Evolutionary conservation across 208 protist genomes (phyloP).

Genomic region (Novymonas esmeraldas): DNA sequence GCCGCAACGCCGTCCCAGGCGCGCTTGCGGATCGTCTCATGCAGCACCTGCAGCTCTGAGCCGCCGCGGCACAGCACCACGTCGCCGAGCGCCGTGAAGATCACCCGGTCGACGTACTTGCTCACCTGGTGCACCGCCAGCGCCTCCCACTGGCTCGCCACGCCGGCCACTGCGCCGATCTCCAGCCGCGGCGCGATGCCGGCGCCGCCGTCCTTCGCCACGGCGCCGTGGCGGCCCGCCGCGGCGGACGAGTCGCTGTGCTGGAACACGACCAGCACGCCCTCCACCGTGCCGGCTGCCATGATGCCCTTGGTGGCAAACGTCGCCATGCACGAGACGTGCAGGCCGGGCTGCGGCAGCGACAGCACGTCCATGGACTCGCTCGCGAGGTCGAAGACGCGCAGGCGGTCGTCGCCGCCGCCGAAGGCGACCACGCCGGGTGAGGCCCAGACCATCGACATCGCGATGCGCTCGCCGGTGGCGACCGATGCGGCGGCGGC

Average conservation of each 20-base stretch:
- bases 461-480: conserved; percentile 21
- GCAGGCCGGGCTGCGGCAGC: conserved; percentile 48
- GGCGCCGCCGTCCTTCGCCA: background rate
- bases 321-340: conserved; percentile 65
- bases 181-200: background rate
- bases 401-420: conserved; percentile 80
- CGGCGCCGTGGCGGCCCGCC: background rate
- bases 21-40: conserved; percentile 86
- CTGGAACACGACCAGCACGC: conserved; percentile 67
- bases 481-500: conserved; percentile 30
- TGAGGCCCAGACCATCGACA: conserved; percentile 80
- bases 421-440: conserved; percentile 73
- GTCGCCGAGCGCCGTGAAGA: conserved; percentile 60
- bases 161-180: conserved; percentile 24
- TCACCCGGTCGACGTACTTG: conserved; percentile 62
- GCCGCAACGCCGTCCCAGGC: conserved; percentile 84
- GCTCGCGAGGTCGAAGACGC: conserved; percentile 78
- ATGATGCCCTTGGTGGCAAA: conserved; percentile 42
- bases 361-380: conserved; percentile 78
- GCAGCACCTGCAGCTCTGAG: conserved; percentile 76
- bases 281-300: conserved; percentile 70
- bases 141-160: conserved; percentile 67
- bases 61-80: conserved; percentile 58
- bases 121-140: conserved; percentile 70
- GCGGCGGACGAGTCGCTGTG: background rate